These are phyloP conservation scores for Populus nigra DNA, from an alignment of 345 rosid genomes.

Conservation along the genomic window DNA sequence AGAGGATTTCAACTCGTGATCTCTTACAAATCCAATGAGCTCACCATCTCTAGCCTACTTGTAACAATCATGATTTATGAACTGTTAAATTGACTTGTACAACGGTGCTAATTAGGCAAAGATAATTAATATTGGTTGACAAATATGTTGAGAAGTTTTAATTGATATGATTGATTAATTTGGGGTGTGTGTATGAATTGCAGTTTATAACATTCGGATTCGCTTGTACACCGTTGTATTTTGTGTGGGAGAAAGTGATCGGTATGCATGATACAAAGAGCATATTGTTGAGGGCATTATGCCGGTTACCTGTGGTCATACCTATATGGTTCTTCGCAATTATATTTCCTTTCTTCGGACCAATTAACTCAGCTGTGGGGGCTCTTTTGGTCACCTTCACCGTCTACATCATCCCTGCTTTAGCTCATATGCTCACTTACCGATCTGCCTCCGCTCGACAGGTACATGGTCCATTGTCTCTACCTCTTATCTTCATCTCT, in stretches of 20 bases:
- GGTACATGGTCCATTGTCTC: slow-evolving; percentile 35
- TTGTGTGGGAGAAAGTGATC: slow-evolving; percentile 87
- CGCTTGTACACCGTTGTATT: slow-evolving; percentile 77
- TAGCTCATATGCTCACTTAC: slow-evolving; percentile 78
- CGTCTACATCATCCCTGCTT: slow-evolving; percentile 78
- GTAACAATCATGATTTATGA: background rate
- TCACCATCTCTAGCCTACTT: too few species aligned
- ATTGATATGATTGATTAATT: background rate
- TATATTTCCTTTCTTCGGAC: slow-evolving; percentile 85
- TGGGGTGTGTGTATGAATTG: background rate
- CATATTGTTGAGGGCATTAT: slow-evolving; percentile 60
- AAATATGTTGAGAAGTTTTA: background rate
- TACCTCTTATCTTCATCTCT: slow-evolving; percentile 9
- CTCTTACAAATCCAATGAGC: too few species aligned
- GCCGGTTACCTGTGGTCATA: slow-evolving; percentile 68
- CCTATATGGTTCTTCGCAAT: slow-evolving; percentile 90
- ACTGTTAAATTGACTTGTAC: background rate
- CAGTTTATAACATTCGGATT: slow-evolving; percentile 91
- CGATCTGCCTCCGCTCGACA: slow-evolving; percentile 64
- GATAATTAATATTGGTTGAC: background rate
- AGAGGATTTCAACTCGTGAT: too few species aligned
- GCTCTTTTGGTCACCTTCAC: slow-evolving; percentile 85
- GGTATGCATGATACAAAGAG: slow-evolving; percentile 82
- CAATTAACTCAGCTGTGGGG: slow-evolving; percentile 85
- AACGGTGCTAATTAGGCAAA: background rate